Conservation (phyloP, 2,329 filamentous ascomycete genomes). For the Exophiala dermatitidis region DNA sequence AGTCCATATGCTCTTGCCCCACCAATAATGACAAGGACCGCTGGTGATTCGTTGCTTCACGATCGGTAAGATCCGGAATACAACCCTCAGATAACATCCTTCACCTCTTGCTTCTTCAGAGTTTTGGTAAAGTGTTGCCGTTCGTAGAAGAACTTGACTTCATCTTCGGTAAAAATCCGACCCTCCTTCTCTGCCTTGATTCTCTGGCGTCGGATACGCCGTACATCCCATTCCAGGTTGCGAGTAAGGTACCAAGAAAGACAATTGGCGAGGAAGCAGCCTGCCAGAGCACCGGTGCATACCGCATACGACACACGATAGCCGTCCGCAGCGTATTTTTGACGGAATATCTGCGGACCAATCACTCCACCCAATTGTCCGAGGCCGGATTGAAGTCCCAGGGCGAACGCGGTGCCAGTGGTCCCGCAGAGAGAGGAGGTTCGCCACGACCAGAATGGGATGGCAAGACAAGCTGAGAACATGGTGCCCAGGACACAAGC, state of each 20-base stretch:
- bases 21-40: too few species aligned
- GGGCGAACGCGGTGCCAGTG: slow-evolving; percentile 46
- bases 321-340: slow-evolving; percentile 37
- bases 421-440: slow-evolving; percentile 44
- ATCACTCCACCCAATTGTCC: slow-evolving; percentile 46
- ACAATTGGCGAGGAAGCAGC: slow-evolving; percentile 38
- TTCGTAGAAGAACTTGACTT: slow-evolving; percentile 1
- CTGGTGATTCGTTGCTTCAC: not conserved
- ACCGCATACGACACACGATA: slow-evolving; percentile 40
- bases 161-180: not conserved
- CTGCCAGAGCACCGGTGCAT: slow-evolving; percentile 41
- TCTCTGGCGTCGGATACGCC: not conserved
- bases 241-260: slow-evolving; percentile 39
- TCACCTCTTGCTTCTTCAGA: not conserved
- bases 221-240: not conserved
- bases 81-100: not conserved
- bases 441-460: slow-evolving; percentile 48
- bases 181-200: not conserved
- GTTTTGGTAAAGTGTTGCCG: not conserved
- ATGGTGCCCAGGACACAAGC: slow-evolving; percentile 35
- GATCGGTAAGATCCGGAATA: not conserved
- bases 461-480: not conserved
- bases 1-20: too few species aligned
- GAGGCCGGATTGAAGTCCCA: slow-evolving; percentile 46
- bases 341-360: slow-evolving; percentile 43